Conservation (phyloP, 2,329 filamentous ascomycete genomes). For the Phialocephala sp. region DNA sequence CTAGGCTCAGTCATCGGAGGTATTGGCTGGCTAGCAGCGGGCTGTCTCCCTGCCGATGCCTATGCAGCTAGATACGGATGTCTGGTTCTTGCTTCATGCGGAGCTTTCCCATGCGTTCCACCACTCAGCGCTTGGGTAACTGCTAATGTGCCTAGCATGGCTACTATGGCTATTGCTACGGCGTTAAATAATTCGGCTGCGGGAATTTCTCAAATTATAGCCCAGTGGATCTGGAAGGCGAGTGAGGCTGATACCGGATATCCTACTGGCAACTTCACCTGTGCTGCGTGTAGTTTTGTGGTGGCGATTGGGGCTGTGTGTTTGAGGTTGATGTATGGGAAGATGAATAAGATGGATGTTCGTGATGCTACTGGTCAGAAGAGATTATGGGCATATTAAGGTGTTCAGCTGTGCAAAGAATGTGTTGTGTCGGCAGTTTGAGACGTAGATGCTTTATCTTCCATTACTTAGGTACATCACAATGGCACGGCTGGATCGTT, state of each 20-base stretch:
- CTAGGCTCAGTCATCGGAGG: slow-evolving; percentile 56
- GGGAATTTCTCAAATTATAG: slow-evolving; percentile 72
- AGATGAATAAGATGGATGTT: slow-evolving; percentile 47
- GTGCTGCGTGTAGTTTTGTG: slow-evolving; percentile 64
- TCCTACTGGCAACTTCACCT: slow-evolving; percentile 73
- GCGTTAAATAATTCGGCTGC: slow-evolving; percentile 73
- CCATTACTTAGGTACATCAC: too few species aligned
- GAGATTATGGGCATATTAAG: too few species aligned
- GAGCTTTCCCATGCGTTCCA: slow-evolving; percentile 70
- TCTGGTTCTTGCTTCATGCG: slow-evolving; percentile 69
- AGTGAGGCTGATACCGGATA: slow-evolving; percentile 65
- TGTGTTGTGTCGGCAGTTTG: too few species aligned
- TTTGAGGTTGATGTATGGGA: slow-evolving; percentile 61
- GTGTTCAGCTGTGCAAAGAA: too few species aligned
- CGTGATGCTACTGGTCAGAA: too few species aligned
- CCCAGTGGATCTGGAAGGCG: slow-evolving; percentile 76
- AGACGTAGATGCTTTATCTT: too few species aligned
- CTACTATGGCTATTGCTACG: slow-evolving; percentile 70
- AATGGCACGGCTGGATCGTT: too few species aligned
- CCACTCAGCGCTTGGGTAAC: slow-evolving; percentile 53
- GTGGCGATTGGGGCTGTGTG: slow-evolving; percentile 60
- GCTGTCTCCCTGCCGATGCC: slow-evolving; percentile 63
- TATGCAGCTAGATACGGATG: slow-evolving; percentile 70
- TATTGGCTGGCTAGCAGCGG: slow-evolving; percentile 65
- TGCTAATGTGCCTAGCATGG: slow-evolving; percentile 67